phyloP scores from a whole-genome alignment of 208 protist species.

The Blastocrithidia nonstop region DNA sequence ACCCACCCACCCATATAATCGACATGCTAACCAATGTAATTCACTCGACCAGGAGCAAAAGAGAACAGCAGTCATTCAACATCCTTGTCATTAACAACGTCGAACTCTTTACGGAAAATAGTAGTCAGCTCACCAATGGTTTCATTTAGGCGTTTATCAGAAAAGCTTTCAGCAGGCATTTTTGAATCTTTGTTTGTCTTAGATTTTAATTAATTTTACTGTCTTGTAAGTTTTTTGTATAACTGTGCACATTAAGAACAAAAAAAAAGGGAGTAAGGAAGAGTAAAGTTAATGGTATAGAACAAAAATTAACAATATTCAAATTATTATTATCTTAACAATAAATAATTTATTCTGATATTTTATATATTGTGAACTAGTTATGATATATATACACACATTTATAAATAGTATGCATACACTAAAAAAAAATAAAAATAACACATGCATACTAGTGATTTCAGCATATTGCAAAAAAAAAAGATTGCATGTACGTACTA shows the following conservation, averaged over 20 bases:
- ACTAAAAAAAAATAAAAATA: constrained; percentile 1
- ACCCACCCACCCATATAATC: constrained; percentile 80
- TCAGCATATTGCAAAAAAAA: too few relatives aligned
- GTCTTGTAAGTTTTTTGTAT: constrained; percentile 7
- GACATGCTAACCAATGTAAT: constrained; percentile 86
- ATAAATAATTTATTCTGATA: constrained; percentile 2
- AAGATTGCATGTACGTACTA: too few relatives aligned
- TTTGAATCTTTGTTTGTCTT: constrained; percentile 1
- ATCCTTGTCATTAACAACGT: constrained; percentile 17
- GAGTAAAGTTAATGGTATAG: background rate
- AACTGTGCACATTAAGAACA: background rate
- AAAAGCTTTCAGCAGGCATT: constrained; percentile 31
- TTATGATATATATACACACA: background rate
- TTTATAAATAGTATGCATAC: background rate
- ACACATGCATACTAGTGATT: too few relatives aligned
- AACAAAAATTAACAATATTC: constrained; percentile 2
- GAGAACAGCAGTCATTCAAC: constrained; percentile 65
- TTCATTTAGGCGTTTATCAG: constrained; percentile 24
- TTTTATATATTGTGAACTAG: background rate
- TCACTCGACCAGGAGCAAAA: constrained; percentile 76
- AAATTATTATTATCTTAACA: constrained; percentile 4
- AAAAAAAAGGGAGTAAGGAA: background rate
- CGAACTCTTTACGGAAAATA: constrained; percentile 38
- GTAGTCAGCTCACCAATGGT: constrained; percentile 21
- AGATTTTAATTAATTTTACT: constrained; percentile 1